Percentiles rank a stretch among this genome's conserved stretches.
Evolutionary conservation across 306 rosid genomes (phyloP).

Genomic region (Quercus cerris): DNA sequence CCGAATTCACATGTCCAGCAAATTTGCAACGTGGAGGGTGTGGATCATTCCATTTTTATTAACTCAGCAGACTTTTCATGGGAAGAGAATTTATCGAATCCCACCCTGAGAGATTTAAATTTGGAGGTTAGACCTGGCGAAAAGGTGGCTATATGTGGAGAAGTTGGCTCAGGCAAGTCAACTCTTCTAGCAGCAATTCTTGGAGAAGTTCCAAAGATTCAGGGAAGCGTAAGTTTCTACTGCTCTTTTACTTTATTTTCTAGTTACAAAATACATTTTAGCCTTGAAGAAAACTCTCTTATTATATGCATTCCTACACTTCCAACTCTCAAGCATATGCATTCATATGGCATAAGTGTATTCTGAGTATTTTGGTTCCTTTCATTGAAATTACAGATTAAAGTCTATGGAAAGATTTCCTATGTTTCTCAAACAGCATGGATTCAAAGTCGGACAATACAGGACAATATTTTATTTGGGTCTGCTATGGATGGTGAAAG

Average conservation of each 20-base stretch:
- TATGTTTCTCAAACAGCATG: conserved; percentile 66
- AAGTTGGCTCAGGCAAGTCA: conserved; percentile 89
- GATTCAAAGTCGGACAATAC: conserved; percentile 55
- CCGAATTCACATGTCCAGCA: conserved; percentile 21
- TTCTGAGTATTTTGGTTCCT: neutral
- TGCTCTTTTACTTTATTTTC: neutral
- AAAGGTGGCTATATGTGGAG: conserved; percentile 80
- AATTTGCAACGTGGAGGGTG: conserved; percentile 12
- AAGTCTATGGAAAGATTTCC: conserved; percentile 41
- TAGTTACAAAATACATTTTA: neutral
- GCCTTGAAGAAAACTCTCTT: neutral
- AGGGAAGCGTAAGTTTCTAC: conserved; percentile 54
- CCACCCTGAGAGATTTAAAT: conserved; percentile 53
- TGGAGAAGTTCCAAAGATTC: conserved; percentile 53
- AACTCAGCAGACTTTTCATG: conserved; percentile 64
- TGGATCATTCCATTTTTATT: conserved; percentile 29
- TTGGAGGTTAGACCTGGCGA: conserved; percentile 44
- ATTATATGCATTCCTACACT: neutral
- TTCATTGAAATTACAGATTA: conserved; percentile 28
- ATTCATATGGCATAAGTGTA: neutral
- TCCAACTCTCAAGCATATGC: neutral
- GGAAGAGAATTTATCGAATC: conserved; percentile 45
- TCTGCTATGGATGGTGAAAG: conserved; percentile 37
- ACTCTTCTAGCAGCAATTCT: conserved; percentile 71
- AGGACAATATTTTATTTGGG: conserved; percentile 52